Percentiles rank a stretch among this genome's conserved stretches.
These are phyloP conservation scores for Daedaleopsis sinensis DNA, from an alignment of 768 basidiomycete species.

Conservation along the genomic window DNA sequence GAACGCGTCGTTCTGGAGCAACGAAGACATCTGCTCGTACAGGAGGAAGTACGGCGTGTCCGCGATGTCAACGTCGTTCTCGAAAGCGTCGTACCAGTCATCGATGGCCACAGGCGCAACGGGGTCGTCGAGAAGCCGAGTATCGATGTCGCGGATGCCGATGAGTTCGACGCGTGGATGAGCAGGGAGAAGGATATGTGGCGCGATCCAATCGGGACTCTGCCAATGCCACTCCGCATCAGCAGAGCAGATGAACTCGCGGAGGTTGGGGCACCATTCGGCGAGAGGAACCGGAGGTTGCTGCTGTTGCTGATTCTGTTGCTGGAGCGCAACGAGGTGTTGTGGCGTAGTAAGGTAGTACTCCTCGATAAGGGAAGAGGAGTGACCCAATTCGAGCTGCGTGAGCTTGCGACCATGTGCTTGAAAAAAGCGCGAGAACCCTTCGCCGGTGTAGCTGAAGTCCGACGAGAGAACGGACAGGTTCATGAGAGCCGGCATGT, in stretches of 20 bases:
- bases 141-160: conserved; percentile 72
- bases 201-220: conserved; percentile 79
- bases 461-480: conserved; percentile 73
- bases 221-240: conserved; percentile 86
- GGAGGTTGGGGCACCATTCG: conserved; percentile 70
- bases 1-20: conserved; percentile 62
- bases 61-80: conserved; percentile 23
- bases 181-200: conserved; percentile 68
- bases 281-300: conserved; percentile 50
- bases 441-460: conserved; percentile 67
- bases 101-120: conserved; percentile 22
- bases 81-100: conserved; percentile 11
- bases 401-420: conserved; percentile 62
- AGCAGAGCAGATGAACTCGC: conserved; percentile 72
- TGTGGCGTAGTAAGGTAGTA: conserved; percentile 57
- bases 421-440: conserved; percentile 67
- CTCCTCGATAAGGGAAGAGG: conserved; percentile 65
- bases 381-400: conserved; percentile 77
- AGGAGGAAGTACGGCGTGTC: conserved; percentile 66
- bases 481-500: conserved; percentile 62
- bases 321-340: conserved; percentile 27
- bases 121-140: conserved; percentile 51
- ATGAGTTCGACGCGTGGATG: conserved; percentile 67
- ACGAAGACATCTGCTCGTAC: conserved; percentile 62
- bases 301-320: conserved; percentile 18